Conservation (phyloP, 768 basidiomycete genomes). For the Kockovaella imperatae region DNA sequence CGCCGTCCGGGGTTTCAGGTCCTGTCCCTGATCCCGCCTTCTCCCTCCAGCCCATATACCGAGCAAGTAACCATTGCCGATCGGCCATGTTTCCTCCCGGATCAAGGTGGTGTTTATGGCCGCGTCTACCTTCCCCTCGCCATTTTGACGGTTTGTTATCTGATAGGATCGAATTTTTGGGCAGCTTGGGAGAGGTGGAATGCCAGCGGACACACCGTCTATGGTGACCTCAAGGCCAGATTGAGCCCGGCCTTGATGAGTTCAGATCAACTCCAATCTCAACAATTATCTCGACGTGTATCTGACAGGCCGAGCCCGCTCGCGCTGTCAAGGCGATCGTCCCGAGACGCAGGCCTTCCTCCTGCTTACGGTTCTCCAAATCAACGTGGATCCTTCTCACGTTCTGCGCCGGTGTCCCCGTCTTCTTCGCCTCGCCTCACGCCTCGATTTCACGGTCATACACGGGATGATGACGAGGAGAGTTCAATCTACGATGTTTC, state of each 20-base stretch:
- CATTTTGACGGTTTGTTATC: conserved; percentile 52
- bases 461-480: conserved; percentile 7
- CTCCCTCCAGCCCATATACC: conserved; percentile 41
- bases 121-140: conserved; percentile 61
- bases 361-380: no score
- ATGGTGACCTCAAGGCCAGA: conserved; percentile 5
- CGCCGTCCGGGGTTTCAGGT: conserved; percentile 80
- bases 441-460: no score
- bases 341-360: no score
- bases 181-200: conserved; percentile 24
- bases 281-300: not conserved
- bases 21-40: conserved; percentile 59
- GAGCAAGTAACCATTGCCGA: conserved; percentile 52
- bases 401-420: conserved; percentile 33
- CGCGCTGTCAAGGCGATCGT: conserved; percentile 24
- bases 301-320: conserved; percentile 29
- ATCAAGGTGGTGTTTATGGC: conserved; percentile 72
- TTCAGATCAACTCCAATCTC: conserved; percentile 5
- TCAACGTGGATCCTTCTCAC: no score
- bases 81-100: conserved; percentile 67
- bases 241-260: conserved; percentile 9
- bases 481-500: conserved; percentile 1
- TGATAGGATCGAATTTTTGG: conserved; percentile 39
- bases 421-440: conserved; percentile 16
- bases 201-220: conserved; percentile 6